These are phyloP conservation scores for Wickerhamiella cacticola DNA, from an alignment of 805 yeast species.

Conservation along the genomic window DNA sequence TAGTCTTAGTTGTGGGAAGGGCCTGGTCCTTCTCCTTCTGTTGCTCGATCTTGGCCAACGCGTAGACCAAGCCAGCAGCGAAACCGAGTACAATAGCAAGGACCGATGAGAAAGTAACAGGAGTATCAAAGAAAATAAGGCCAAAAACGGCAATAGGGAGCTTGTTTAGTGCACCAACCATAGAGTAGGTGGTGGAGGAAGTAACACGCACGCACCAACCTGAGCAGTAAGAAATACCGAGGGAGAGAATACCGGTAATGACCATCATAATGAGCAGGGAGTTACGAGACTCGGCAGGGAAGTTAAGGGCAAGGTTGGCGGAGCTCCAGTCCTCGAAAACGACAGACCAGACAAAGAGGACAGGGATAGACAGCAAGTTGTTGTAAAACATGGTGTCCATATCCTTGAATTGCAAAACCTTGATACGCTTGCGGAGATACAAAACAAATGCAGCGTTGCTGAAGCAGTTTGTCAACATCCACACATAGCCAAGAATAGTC, in stretches of 20 bases:
- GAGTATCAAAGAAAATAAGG: conserved; percentile 85
- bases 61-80: conserved; percentile 89
- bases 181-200: conserved; percentile 93
- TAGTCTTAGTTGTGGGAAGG: conserved; percentile 19
- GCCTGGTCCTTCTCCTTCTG: conserved; percentile 31
- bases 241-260: conserved; percentile 85
- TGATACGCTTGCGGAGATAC: conserved; percentile 94
- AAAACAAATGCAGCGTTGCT: conserved; percentile 89
- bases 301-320: conserved; percentile 59
- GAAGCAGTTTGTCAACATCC: conserved; percentile 95
- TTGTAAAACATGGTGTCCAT: conserved; percentile 98
- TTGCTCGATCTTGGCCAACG: conserved; percentile 90
- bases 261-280: conserved; percentile 72
- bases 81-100: conserved; percentile 88
- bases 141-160: conserved; percentile 96
- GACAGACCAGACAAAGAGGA: conserved; percentile 62
- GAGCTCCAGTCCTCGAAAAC: conserved; percentile 88
- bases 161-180: conserved; percentile 99
- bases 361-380: conserved; percentile 86
- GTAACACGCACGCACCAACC: conserved; percentile 99
- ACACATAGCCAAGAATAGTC: conserved; percentile 58
- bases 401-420: conserved; percentile 82
- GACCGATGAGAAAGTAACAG: conserved; percentile 84
- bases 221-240: conserved; percentile 95
- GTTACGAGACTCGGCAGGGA: conserved; percentile 59